These are phyloP conservation scores for Quercus tomentella DNA, from an alignment of 331 rosid genomes.

Conservation along the genomic window DNA sequence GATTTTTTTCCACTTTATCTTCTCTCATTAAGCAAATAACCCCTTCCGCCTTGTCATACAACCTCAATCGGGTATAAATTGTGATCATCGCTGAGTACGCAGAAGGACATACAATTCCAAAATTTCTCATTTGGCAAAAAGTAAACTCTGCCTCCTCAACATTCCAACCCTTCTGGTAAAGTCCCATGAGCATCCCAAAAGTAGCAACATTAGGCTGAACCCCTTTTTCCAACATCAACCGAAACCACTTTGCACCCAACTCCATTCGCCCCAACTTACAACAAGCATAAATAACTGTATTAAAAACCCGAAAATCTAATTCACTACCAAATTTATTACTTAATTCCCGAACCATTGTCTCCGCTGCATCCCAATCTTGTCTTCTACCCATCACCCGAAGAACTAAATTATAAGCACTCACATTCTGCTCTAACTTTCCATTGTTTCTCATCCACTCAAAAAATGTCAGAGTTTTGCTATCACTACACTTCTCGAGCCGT, in stretches of 20 bases:
- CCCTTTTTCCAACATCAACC: constrained; percentile 49
- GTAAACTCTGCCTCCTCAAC: constrained; percentile 77
- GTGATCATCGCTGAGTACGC: constrained; percentile 82
- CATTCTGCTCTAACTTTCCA: constrained; percentile 53
- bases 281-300: constrained; percentile 62
- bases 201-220: constrained; percentile 69
- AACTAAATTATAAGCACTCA: constrained; percentile 46
- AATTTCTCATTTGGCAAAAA: constrained; percentile 52
- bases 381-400: constrained; percentile 50
- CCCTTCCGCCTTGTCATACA: constrained; percentile 62
- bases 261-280: constrained; percentile 40
- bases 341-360: constrained; percentile 47
- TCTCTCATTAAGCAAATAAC: constrained; percentile 48
- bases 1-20: constrained; percentile 41
- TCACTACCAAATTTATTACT: constrained; percentile 34
- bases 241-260: constrained; percentile 63
- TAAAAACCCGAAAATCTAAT: constrained; percentile 54
- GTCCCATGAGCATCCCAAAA: constrained; percentile 77
- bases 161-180: constrained; percentile 61
- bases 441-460: constrained; percentile 67
- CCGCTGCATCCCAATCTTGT: constrained; percentile 65
- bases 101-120: constrained; percentile 50
- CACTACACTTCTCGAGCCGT: constrained; percentile 48
- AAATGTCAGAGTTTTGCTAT: constrained; percentile 44
- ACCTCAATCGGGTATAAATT: constrained; percentile 56